phyloP scores from a whole-genome alignment of 2,329 filamentous ascomycete species.

The Neocatenulostroma microsporum region DNA sequence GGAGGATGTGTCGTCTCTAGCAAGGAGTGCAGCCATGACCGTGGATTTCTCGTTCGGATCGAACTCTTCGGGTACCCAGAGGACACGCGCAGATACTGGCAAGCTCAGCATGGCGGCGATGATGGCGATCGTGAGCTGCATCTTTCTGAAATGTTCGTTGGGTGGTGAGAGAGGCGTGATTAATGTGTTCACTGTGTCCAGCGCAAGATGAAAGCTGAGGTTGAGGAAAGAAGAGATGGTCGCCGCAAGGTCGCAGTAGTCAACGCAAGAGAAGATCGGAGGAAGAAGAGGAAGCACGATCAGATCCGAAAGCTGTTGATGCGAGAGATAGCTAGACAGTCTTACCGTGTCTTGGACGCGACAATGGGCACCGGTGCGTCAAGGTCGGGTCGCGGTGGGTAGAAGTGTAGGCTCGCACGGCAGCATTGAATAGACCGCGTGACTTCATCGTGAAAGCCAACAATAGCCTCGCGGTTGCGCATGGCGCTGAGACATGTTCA shows the following conservation, averaged over 20 bases:
- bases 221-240: slow-evolving; percentile 4
- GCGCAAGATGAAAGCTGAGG: slow-evolving; percentile 2
- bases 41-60: slow-evolving; percentile 13
- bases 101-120: slow-evolving; percentile 24
- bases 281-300: too few relatives aligned
- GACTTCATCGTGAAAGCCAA: slow-evolving; percentile 13
- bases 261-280: background rate
- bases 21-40: slow-evolving; percentile 11
- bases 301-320: slow-evolving; percentile 1
- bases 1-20: slow-evolving; percentile 6
- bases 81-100: slow-evolving; percentile 16
- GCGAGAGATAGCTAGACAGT: background rate
- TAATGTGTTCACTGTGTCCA: slow-evolving; percentile 6
- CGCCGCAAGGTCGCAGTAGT: slow-evolving; percentile 7
- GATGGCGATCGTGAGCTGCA: slow-evolving; percentile 18
- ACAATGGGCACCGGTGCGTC: background rate
- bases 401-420: background rate
- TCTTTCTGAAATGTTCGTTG: background rate
- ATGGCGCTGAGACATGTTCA: too few relatives aligned
- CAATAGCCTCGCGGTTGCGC: too few relatives aligned
- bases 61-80: slow-evolving; percentile 21
- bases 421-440: background rate
- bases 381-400: slow-evolving; percentile 1
- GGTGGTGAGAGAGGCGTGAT: background rate
- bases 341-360: slow-evolving; percentile 7